Evolutionary conservation across 2,329 filamentous ascomycete genomes (phyloP).

Genomic region (Ambrosiella cleistominuta): DNA sequence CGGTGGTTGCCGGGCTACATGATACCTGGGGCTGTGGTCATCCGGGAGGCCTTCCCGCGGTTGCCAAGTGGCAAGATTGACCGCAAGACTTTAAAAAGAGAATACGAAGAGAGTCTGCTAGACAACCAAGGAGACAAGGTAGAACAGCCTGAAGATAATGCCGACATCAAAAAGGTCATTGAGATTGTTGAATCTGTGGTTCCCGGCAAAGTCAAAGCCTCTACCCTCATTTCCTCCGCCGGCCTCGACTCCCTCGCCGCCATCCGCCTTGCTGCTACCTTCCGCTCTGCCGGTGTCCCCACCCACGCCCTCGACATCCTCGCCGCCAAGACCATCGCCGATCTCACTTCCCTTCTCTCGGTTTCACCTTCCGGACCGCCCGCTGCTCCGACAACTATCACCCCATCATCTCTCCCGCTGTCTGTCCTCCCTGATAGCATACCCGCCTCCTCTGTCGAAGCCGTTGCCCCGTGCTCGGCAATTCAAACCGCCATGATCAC

Average conservation of each 20-base stretch:
- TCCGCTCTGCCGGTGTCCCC: conserved; percentile 38
- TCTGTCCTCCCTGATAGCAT: not conserved
- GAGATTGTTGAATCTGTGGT: conserved; percentile 25
- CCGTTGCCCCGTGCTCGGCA: conserved; percentile 46
- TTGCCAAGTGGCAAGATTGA: conserved; percentile 75
- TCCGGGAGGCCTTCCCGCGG: conserved; percentile 49
- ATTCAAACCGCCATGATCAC: conserved; percentile 66
- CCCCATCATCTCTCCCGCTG: not conserved
- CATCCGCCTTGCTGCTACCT: conserved; percentile 38
- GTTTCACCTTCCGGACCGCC: not conserved
- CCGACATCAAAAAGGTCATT: not conserved
- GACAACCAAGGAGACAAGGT: not conserved
- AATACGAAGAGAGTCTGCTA: not conserved
- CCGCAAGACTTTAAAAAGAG: conserved; percentile 35
- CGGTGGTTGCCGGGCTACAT: conserved; percentile 70
- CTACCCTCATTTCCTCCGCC: conserved; percentile 29
- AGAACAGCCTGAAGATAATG: not conserved
- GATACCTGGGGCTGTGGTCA: conserved; percentile 57
- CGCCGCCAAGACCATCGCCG: not conserved
- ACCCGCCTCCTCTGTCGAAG: conserved; percentile 17
- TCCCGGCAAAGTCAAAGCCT: conserved; percentile 20
- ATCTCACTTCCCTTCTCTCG: not conserved
- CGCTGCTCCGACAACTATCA: not conserved
- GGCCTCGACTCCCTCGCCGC: conserved; percentile 46
- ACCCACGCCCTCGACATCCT: conserved; percentile 40